Conservation (phyloP, 129 eudicot genomes). For the Cynara cardunculus region DNA sequence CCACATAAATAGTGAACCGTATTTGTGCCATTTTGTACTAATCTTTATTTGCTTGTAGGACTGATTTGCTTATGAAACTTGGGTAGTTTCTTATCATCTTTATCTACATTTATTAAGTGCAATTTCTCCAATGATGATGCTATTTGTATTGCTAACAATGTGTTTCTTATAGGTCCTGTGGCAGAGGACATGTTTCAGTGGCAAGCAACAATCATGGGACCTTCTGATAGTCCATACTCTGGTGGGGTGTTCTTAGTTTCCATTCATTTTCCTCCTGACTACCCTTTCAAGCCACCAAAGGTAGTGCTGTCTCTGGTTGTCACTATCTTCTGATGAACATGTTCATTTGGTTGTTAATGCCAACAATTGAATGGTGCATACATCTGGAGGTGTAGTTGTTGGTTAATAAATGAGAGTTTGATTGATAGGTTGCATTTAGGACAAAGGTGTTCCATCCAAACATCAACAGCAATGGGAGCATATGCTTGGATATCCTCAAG, state of each 20-base stretch:
- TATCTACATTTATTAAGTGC: not conserved
- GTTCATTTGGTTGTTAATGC: not conserved
- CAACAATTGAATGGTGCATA: not conserved
- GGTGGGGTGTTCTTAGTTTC: slow-evolving; percentile 72
- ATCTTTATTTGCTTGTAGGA: not conserved
- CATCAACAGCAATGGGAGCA: slow-evolving; percentile 77
- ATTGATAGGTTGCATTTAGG: slow-evolving; percentile 62
- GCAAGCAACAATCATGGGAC: slow-evolving; percentile 80
- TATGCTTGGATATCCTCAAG: slow-evolving; percentile 68
- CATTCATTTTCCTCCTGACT: slow-evolving; percentile 68
- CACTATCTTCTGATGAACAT: not conserved
- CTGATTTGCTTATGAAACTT: not conserved
- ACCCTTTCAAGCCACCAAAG: slow-evolving; percentile 76
- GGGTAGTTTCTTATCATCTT: not conserved
- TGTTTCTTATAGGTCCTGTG: slow-evolving; percentile 53
- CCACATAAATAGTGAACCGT: not conserved
- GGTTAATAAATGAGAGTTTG: not conserved
- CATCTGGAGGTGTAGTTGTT: not conserved
- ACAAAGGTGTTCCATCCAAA: slow-evolving; percentile 68
- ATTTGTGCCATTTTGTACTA: not conserved
- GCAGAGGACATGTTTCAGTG: slow-evolving; percentile 77
- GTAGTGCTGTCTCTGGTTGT: slow-evolving; percentile 16
- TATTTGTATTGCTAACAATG: not conserved
- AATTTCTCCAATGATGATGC: not conserved
- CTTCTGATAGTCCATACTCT: slow-evolving; percentile 68